Conservation (phyloP, 352 stramenopile species). For the Phytophthora crassamura region DNA sequence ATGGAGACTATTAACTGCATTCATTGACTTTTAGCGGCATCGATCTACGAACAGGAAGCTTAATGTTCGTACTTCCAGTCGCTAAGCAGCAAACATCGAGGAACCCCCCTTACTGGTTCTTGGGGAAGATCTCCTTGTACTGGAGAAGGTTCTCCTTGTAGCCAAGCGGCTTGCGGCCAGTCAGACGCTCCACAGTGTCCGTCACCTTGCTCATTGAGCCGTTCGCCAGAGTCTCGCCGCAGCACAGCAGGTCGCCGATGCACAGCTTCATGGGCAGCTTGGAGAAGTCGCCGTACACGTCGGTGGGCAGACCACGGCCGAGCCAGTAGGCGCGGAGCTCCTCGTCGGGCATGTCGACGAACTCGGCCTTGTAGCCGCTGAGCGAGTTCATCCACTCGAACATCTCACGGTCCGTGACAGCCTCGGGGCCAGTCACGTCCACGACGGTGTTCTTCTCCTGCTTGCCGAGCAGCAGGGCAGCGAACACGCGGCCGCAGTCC, state of each 20-base stretch:
- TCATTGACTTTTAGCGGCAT: slow-evolving; percentile 1
- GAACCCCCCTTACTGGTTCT: slow-evolving; percentile 33
- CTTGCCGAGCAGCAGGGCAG: slow-evolving; percentile 29
- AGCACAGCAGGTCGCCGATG: slow-evolving; percentile 35
- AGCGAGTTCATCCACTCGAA: slow-evolving; percentile 31
- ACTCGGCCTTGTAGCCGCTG: slow-evolving; percentile 28
- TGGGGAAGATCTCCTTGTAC: slow-evolving; percentile 37
- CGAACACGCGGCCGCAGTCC: slow-evolving; percentile 30
- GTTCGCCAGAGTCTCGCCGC: slow-evolving; percentile 33
- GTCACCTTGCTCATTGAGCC: slow-evolving; percentile 37
- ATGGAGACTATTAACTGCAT: slow-evolving; percentile 7
- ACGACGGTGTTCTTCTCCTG: slow-evolving; percentile 30
- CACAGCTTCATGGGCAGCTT: slow-evolving; percentile 34
- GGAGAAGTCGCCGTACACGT: slow-evolving; percentile 32
- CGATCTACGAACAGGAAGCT: too few species aligned
- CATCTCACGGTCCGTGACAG: slow-evolving; percentile 18
- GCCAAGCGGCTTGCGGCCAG: slow-evolving; percentile 28
- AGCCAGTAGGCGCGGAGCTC: slow-evolving; percentile 28
- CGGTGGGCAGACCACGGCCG: slow-evolving; percentile 24
- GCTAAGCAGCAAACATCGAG: too few species aligned
- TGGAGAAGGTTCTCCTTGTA: slow-evolving; percentile 35
- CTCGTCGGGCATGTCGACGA: slow-evolving; percentile 25
- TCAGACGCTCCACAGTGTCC: slow-evolving; percentile 36
- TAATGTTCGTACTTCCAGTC: too few species aligned
- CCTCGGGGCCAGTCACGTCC: slow-evolving; percentile 18